These are phyloP conservation scores for Podila clonocystis DNA, from an alignment of 192 early-diverging fungal species.

Conservation along the genomic window DNA sequence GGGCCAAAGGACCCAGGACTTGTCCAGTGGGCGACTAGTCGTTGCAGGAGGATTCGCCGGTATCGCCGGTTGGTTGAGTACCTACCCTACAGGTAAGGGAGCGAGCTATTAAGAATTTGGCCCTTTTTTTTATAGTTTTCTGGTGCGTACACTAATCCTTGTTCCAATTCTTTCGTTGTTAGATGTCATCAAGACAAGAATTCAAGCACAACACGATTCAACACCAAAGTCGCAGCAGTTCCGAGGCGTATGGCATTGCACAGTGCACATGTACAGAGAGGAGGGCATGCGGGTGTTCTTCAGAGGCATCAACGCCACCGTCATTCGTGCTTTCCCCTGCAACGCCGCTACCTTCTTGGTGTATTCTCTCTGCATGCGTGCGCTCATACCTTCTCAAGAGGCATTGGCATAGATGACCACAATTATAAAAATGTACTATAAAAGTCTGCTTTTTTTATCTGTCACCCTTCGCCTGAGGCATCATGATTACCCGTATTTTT, in stretches of 20 bases:
- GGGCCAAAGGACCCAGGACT: conserved; percentile 43
- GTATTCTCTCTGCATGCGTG: conserved; percentile 64
- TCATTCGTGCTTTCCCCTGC: conserved; percentile 66
- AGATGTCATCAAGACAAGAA: conserved; percentile 71
- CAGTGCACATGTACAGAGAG: conserved; percentile 59
- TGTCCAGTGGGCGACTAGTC: conserved; percentile 54
- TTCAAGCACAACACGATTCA: conserved; percentile 59
- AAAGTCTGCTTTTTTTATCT: too few relatives aligned
- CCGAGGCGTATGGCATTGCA: conserved; percentile 54
- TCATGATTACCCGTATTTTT: too few relatives aligned
- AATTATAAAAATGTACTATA: too few relatives aligned
- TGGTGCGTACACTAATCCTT: too few relatives aligned
- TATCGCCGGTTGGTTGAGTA: conserved; percentile 64
- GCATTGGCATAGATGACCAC: conserved; percentile 22
- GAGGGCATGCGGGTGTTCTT: conserved; percentile 65
- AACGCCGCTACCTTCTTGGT: conserved; percentile 69
- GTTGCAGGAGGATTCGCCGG: conserved; percentile 67
- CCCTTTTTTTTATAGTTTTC: not conserved
- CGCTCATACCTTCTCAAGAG: conserved; percentile 39
- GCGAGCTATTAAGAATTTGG: not conserved
- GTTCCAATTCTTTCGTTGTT: not conserved
- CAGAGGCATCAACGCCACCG: conserved; percentile 63
- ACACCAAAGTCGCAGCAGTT: conserved; percentile 47
- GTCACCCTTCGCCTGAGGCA: too few relatives aligned
- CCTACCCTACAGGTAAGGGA: conserved; percentile 63